Conservation (phyloP, 306 rosid species). For the Cicer chorassanicum region DNA sequence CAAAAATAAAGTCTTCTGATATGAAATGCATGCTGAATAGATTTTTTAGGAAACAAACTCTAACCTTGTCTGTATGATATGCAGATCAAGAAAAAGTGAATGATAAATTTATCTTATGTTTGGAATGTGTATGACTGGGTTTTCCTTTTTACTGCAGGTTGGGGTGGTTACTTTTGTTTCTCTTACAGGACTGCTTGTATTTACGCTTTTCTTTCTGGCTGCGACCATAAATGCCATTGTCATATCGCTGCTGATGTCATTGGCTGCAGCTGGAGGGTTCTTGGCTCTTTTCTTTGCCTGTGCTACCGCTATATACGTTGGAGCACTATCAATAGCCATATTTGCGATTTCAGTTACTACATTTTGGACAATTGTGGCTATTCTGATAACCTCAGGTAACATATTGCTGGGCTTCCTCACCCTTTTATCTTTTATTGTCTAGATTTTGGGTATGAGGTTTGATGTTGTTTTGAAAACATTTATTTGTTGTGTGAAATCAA, state of each 20-base stretch:
- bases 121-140: constrained; percentile 20
- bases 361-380: constrained; percentile 64
- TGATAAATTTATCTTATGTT: background rate
- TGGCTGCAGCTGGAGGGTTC: constrained; percentile 97
- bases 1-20: background rate
- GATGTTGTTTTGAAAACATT: constrained; percentile 1
- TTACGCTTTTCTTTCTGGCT: constrained; percentile 79
- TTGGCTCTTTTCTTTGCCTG: constrained; percentile 83
- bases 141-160: constrained; percentile 61
- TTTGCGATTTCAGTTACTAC: constrained; percentile 65
- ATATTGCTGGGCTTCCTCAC: constrained; percentile 25
- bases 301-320: constrained; percentile 72
- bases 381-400: constrained; percentile 76
- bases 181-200: constrained; percentile 80
- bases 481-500: constrained; percentile 24
- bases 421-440: constrained; percentile 34
- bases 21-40: background rate
- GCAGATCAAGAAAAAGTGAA: constrained; percentile 31
- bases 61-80: background rate
- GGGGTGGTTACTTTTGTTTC: constrained; percentile 68
- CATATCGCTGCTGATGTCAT: constrained; percentile 69
- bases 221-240: constrained; percentile 82
- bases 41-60: background rate
- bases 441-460: background rate
- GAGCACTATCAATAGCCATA: constrained; percentile 77